A percentile compares a stretch with the other conserved stretches of the same genome.
phyloP scores from a whole-genome alignment of 2,329 filamentous ascomycete species.

The Byssothecium circinans region DNA sequence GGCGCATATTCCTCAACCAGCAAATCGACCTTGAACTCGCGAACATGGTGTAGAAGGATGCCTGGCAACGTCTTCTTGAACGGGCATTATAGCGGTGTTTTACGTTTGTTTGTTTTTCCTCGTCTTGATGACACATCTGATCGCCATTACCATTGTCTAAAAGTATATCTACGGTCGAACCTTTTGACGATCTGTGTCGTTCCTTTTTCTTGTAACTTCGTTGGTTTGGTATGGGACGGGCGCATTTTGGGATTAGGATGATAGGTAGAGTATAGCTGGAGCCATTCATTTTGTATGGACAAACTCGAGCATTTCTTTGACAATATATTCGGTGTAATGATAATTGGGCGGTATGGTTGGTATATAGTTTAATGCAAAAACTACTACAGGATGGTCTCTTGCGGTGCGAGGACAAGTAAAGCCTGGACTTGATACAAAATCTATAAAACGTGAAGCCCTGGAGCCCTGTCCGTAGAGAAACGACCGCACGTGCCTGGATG shows the following conservation, averaged over 20 bases:
- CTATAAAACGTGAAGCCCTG: too few species aligned
- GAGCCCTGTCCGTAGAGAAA: too few species aligned
- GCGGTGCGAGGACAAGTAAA: too few species aligned
- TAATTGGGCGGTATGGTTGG: slow-evolving; percentile 14
- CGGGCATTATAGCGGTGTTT: slow-evolving; percentile 15
- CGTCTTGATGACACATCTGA: slow-evolving; percentile 10
- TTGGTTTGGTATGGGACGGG: neutral
- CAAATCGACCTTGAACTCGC: slow-evolving; percentile 93
- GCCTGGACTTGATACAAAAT: too few species aligned
- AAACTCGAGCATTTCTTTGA: too few species aligned
- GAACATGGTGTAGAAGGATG: slow-evolving; percentile 69
- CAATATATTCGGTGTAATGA: slow-evolving; percentile 15
- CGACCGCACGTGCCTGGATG: neutral
- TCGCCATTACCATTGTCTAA: neutral
- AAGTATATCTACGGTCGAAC: neutral
- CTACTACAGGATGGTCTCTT: too few species aligned
- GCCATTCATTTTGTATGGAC: too few species aligned
- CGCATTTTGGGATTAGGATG: neutral
- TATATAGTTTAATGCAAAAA: slow-evolving; percentile 14
- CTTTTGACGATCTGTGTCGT: neutral
- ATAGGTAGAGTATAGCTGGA: neutral
- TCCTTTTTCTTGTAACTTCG: neutral
- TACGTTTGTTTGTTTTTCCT: slow-evolving; percentile 12
- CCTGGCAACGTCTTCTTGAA: neutral
- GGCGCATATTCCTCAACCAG: slow-evolving; percentile 84